Percentiles rank a stretch among this genome's conserved stretches.
phyloP scores from a whole-genome alignment of 306 rosid species.

The Quercus rubra region DNA sequence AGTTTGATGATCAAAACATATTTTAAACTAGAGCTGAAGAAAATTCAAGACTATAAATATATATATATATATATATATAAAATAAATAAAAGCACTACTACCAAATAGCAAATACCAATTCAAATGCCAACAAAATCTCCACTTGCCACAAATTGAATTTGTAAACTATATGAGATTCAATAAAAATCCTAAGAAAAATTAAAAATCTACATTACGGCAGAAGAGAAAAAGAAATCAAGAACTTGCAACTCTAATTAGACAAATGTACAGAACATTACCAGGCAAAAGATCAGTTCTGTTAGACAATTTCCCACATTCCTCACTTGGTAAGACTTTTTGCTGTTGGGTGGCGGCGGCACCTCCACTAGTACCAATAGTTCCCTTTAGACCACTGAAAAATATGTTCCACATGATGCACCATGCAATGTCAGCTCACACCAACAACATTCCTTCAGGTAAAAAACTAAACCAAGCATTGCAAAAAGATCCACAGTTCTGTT shows the following conservation, averaged over 20 bases:
- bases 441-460: neutral
- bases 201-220: neutral
- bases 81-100: too few relatives aligned
- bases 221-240: neutral
- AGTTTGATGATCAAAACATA: neutral
- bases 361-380: conserved; percentile 16
- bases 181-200: neutral
- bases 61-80: too few relatives aligned
- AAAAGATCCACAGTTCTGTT: neutral
- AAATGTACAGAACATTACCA: conserved; percentile 10
- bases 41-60: neutral
- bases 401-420: conserved; percentile 20
- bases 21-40: neutral
- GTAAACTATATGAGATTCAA: neutral
- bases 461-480: neutral
- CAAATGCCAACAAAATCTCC: neutral
- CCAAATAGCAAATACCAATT: neutral
- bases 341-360: conserved; percentile 16
- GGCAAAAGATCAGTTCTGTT: conserved; percentile 7
- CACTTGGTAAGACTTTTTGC: conserved; percentile 12
- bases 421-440: neutral
- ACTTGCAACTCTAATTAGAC: neutral
- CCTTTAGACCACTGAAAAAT: conserved; percentile 28
- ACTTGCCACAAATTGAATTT: neutral
- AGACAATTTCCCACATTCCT: conserved; percentile 34